phyloP scores from a whole-genome alignment of 257 asterid species.

The Anisodus tanguticus region DNA sequence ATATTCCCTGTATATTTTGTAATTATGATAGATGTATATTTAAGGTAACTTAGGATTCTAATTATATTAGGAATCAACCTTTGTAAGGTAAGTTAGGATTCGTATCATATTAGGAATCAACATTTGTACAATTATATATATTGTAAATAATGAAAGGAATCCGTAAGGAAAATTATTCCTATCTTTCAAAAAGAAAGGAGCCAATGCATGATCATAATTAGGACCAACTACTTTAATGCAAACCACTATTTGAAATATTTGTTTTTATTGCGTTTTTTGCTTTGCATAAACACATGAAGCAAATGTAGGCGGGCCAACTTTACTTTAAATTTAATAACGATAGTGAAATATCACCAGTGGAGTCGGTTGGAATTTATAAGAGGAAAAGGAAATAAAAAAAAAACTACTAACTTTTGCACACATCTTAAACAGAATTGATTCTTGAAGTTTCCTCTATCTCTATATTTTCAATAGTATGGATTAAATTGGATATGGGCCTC shows the following conservation, averaged over 20 bases:
- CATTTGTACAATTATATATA: too few relatives aligned
- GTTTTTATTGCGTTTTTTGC: neutral
- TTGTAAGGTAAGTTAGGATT: too few relatives aligned
- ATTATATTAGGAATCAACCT: too few relatives aligned
- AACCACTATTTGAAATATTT: neutral
- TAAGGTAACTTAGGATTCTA: too few relatives aligned
- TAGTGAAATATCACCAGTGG: neutral
- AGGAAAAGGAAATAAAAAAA: neutral
- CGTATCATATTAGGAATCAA: too few relatives aligned
- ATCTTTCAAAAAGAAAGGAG: neutral
- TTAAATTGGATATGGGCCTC: conserved; percentile 7
- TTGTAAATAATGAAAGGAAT: too few relatives aligned
- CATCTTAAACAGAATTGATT: neutral
- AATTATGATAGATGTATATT: too few relatives aligned
- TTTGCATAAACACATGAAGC: neutral
- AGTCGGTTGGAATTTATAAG: conserved; percentile 15
- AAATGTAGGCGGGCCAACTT: conserved; percentile 17
- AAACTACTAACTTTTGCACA: neutral
- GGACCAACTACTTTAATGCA: neutral
- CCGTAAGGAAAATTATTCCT: too few relatives aligned
- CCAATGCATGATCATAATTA: neutral
- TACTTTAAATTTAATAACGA: conserved; percentile 12
- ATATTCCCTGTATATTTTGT: too few relatives aligned
- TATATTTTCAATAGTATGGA: neutral
- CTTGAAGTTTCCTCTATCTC: conserved; percentile 18